Base-by-base conservation (phyloP, 2,329 filamentous ascomycete genomes). In the Cladophialophora chaetospira region DNA sequence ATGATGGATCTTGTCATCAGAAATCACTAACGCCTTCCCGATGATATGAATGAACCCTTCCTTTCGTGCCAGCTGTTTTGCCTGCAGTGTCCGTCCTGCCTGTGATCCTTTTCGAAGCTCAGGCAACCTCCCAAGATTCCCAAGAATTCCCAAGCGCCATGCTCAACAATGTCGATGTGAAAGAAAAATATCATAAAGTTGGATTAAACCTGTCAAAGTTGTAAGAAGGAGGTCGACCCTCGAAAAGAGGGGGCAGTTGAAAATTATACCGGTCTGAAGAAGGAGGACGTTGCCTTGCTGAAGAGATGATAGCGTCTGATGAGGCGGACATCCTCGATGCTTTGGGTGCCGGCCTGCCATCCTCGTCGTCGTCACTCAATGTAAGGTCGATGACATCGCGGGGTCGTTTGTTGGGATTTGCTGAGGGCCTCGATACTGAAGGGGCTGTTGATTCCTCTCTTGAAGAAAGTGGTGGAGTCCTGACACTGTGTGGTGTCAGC, bases 311-410 rank as follows among this genome's bases (percentile, higher is more conserved):
- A 11, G 26, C n/a, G 8, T 21, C 38, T n/a, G 52, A 50, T 31
- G 38, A 26, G 33, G 33, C 28, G 6, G 49, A n/a, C 21, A 45
- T 23, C 11, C 33, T 28, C 42, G 46, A 52, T 5, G 40, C 53
- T 47, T 61, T 62, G 13, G 47, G 54, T 23, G 44, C 6, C 69
- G 76, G 70, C 8, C 72, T 21, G 17, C 13, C 73, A 35, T 77
- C 75, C 38, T 82, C 78, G 13, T 77, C 74, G 53, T 80, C 79
- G 45, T 79, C 79, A 63, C 78, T 82, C 11, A 74, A 72, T 3
- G 79, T 82, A 36, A 83, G 69, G 63, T 83, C 80, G 59, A 82
- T 82, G n/a, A 82, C 73, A 59, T 75, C 69, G 26, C 73, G 73
- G 11, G 77, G 67, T 54, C 79, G 70, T 64, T 82, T 83, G 42